Evolutionary conservation across 495 filamentous ascomycete species (phyloP), one percentile per base, ranked within the genome.

Genomic region (Penicillium manginii): DNA sequence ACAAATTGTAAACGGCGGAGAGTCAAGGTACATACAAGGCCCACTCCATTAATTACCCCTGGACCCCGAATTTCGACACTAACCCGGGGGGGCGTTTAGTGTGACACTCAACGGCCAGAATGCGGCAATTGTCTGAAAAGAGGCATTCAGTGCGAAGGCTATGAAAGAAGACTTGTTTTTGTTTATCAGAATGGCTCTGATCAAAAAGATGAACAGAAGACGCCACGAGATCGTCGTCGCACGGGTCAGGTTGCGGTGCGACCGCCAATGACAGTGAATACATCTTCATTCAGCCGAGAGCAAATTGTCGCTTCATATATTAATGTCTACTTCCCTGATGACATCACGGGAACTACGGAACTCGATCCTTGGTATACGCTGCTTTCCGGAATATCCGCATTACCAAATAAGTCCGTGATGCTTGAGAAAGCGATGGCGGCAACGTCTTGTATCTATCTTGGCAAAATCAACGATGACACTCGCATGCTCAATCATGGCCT

Each of bases 391-490:
- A 19, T 55, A n/a, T 35, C 53, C 2, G n/a, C 2, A 8, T 17
- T 60, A 11, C 58, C 58, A 8, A 51, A 47, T 14, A 60, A 55
- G 19, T 32, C 58, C 9, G 35, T 39, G 2, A 55, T 51, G 58
- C 58, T 60, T 37, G 58, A 60, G 26, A 45, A 50, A 12, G 58
- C 58, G 0, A 11, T 60, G 19, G 37, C 58, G 17, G 58, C 58
- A 19, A 45, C 32, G 5, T 54, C 46, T 17, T 60, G 58, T 31
- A 54, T 60, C 12, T 60, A 40, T 23, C 14, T 55, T 18, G 52
- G 58, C 26, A 60, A 45, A 33, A 33, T 23, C 19, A 60, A 47
- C 2, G 26, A 45, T 2, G 52, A 55, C 39, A 50, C 55, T 37
- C 47, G 32, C 32, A 32, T 60, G 52, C 54, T 40, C 19, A 19